Percentiles rank a stretch among this genome's conserved stretches.
Conservation (phyloP, 306 rosid genomes). For the Quillaja saponaria region DNA sequence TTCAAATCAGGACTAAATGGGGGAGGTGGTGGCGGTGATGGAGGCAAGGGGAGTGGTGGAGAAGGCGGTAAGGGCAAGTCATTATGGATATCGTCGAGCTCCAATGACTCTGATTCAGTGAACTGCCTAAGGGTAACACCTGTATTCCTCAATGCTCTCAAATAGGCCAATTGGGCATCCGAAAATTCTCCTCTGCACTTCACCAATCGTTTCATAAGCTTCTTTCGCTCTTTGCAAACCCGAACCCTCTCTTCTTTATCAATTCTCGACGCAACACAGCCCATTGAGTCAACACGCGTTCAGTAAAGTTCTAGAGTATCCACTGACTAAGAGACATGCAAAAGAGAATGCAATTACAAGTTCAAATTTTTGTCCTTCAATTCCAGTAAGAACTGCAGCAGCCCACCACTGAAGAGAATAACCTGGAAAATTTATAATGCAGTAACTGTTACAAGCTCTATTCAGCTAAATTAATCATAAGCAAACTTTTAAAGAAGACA, state of each 20-base stretch:
- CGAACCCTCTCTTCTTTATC: conserved; percentile 68
- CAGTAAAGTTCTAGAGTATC: conserved; percentile 12
- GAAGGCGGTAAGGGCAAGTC: conserved; percentile 54
- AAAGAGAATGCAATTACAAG: conserved; percentile 24
- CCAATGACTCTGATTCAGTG: conserved; percentile 75
- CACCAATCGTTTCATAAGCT: conserved; percentile 66
- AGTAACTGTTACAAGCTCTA: not conserved
- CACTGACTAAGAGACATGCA: conserved; percentile 9
- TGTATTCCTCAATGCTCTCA: conserved; percentile 69
- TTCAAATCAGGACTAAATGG: conserved; percentile 56
- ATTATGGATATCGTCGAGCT: conserved; percentile 51
- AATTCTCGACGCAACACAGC: conserved; percentile 71
- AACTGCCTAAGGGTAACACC: conserved; percentile 87
- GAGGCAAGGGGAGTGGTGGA: conserved; percentile 51
- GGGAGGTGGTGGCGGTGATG: conserved; percentile 67
- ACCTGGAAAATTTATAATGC: conserved; percentile 15
- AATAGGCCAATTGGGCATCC: conserved; percentile 68
- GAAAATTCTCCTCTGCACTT: conserved; percentile 69
- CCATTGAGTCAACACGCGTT: conserved; percentile 52
- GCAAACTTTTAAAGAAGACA: conserved; percentile 7
- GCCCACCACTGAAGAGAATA: not conserved
- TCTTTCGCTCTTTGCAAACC: conserved; percentile 78
- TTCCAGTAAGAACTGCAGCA: conserved; percentile 1
- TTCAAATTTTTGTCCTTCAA: conserved; percentile 9
- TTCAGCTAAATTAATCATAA: not conserved